Evolutionary conservation across 768 basidiomycete genomes (phyloP).

Genomic region (Xanthoconium purpureum): DNA sequence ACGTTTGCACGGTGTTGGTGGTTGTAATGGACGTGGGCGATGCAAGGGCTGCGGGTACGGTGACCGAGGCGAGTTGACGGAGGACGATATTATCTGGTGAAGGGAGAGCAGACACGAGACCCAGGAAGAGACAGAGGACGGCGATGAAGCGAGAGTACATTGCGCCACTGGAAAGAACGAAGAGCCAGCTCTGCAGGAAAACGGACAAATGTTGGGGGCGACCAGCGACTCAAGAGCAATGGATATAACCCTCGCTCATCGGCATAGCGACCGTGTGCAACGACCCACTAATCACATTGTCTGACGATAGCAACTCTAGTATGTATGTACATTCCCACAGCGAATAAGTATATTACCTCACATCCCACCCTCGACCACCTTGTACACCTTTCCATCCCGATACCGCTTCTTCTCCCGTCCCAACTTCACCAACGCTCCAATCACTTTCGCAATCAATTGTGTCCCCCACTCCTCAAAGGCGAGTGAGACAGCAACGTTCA

Average conservation of each 20-base stretch:
- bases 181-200: slow-evolving; percentile 37
- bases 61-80: slow-evolving; percentile 22
- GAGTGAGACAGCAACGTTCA: slow-evolving; percentile 71
- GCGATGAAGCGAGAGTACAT: slow-evolving; percentile 23
- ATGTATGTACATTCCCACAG: background rate
- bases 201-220: background rate
- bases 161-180: slow-evolving; percentile 20
- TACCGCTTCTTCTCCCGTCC: slow-evolving; percentile 44
- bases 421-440: slow-evolving; percentile 47
- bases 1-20: slow-evolving; percentile 39
- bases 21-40: slow-evolving; percentile 38
- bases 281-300: background rate
- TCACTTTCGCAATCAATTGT: slow-evolving; percentile 49
- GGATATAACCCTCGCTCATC: background rate
- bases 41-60: slow-evolving; percentile 21
- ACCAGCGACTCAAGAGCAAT: background rate
- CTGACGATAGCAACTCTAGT: background rate
- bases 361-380: slow-evolving; percentile 77
- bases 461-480: slow-evolving; percentile 77
- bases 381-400: slow-evolving; percentile 76
- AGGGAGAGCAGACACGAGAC: slow-evolving; percentile 29
- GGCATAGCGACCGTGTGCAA: slow-evolving; percentile 17
- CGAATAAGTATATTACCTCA: slow-evolving; percentile 21
- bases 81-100: slow-evolving; percentile 9
- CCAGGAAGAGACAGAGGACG: slow-evolving; percentile 25